Conservation (phyloP, 2,329 filamentous ascomycete species). For the Teratosphaeria pseudoeucalypti region DNA sequence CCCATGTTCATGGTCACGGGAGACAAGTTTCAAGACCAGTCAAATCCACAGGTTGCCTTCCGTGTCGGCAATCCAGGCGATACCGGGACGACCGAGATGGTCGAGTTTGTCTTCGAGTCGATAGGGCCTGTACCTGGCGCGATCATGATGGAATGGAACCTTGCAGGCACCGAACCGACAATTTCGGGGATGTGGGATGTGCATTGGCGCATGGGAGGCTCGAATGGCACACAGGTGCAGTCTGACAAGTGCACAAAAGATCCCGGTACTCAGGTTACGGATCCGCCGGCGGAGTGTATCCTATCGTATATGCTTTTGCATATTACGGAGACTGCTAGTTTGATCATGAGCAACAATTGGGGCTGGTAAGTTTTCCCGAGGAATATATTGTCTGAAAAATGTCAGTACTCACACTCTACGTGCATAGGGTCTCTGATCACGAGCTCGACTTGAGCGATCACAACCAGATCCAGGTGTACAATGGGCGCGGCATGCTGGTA, state of each 20-base stretch:
- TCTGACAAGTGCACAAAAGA: conserved; percentile 68
- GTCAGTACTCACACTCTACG: not conserved
- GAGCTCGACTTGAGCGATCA: conserved; percentile 67
- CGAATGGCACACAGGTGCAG: conserved; percentile 51
- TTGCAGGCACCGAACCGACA: conserved; percentile 55
- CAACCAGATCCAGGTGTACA: conserved; percentile 72
- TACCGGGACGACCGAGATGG: conserved; percentile 70
- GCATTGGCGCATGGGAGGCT: conserved; percentile 63
- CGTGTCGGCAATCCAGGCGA: conserved; percentile 71
- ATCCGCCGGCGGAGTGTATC: conserved; percentile 41
- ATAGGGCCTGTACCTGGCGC: conserved; percentile 72
- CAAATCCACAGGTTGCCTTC: conserved; percentile 68
- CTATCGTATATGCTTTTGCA: conserved; percentile 52
- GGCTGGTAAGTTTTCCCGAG: conserved; percentile 47
- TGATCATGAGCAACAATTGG: conserved; percentile 85
- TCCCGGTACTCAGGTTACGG: conserved; percentile 38
- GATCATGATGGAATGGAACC: conserved; percentile 84
- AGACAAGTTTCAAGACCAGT: conserved; percentile 60
- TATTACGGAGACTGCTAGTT: conserved; percentile 44
- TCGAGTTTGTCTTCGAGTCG: conserved; percentile 75
- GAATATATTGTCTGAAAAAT: not conserved
- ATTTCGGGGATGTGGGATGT: conserved; percentile 81
- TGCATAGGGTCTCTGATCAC: conserved; percentile 59
- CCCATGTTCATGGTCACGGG: conserved; percentile 63
- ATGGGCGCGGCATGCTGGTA: conserved; percentile 69